Percentiles rank a stretch among this genome's conserved stretches.
Evolutionary conservation across 495 filamentous ascomycete species (phyloP).

Genomic region (Annulohypoxylon maeteangense): DNA sequence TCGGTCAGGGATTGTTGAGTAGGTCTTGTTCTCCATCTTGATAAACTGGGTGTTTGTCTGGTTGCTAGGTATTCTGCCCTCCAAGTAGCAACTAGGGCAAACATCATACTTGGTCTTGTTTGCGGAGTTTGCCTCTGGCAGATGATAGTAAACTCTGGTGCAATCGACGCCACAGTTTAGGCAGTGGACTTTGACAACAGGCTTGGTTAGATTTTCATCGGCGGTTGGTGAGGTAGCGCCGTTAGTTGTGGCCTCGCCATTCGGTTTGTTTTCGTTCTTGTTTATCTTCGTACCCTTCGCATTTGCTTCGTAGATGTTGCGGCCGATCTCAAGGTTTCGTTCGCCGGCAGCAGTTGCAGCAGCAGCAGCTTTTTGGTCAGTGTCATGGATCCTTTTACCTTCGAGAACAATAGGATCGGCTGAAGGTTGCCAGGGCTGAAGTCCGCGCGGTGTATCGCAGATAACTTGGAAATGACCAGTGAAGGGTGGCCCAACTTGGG

Average conservation of each 20-base stretch:
- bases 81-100: constrained; percentile 88
- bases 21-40: constrained; percentile 85
- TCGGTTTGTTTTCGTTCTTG: constrained; percentile 65
- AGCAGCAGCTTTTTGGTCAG: constrained; percentile 73
- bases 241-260: constrained; percentile 76
- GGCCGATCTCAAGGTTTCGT: constrained; percentile 86
- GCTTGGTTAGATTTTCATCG: constrained; percentile 69
- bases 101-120: constrained; percentile 80
- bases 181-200: constrained; percentile 72
- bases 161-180: constrained; percentile 93
- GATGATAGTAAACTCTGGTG: constrained; percentile 91
- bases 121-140: constrained; percentile 66
- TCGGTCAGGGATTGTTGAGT: constrained; percentile 77
- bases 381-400: constrained; percentile 78
- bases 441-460: constrained; percentile 91
- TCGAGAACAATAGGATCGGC: constrained; percentile 72
- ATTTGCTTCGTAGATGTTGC: constrained; percentile 93
- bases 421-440: constrained; percentile 93
- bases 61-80: constrained; percentile 79
- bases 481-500: constrained; percentile 94
- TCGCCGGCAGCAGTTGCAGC: constrained; percentile 79
- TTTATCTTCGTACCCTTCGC: constrained; percentile 83
- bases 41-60: constrained; percentile 80
- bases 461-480: constrained; percentile 96
- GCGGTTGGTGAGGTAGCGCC: constrained; percentile 58